Conservation (phyloP, 2,329 filamentous ascomycete genomes). For the Sporothrix variecibatus region DNA sequence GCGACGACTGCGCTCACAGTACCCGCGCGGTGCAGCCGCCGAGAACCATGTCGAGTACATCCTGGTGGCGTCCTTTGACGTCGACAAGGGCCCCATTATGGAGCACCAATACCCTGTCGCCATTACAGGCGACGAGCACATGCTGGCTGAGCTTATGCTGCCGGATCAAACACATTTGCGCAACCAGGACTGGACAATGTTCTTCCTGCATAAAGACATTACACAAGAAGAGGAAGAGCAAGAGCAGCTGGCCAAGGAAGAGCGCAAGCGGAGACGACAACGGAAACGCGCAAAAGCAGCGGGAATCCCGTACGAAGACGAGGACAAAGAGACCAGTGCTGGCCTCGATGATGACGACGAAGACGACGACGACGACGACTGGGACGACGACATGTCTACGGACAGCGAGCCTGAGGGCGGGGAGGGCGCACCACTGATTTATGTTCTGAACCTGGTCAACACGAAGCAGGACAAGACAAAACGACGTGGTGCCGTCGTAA, state of each 20-base stretch:
- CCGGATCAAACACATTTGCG: constrained; percentile 94
- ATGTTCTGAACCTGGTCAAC: constrained; percentile 96
- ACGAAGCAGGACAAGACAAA: constrained; percentile 94
- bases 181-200: constrained; percentile 98
- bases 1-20: constrained; percentile 69
- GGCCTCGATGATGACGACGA: constrained; percentile 43
- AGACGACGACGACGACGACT: constrained; percentile 49
- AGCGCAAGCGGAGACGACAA: constrained; percentile 53
- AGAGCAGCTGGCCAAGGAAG: constrained; percentile 60
- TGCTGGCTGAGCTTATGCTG: constrained; percentile 97
- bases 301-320: constrained; percentile 47
- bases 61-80: constrained; percentile 94
- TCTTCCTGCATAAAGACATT: constrained; percentile 95
- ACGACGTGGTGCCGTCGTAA: constrained; percentile 91
- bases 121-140: constrained; percentile 95
- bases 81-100: constrained; percentile 95
- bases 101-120: constrained; percentile 95
- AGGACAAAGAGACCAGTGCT: constrained; percentile 45
- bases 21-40: constrained; percentile 64
- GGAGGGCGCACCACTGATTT: constrained; percentile 90
- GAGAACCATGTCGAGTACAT: constrained; percentile 99
- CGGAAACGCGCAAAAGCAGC: constrained; percentile 54
- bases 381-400: constrained; percentile 55
- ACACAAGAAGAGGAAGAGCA: constrained; percentile 79
- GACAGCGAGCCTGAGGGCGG: constrained; percentile 67